These are phyloP conservation scores for Globisporangium paroecandrum DNA, from an alignment of 352 stramenopile species.

Conservation along the genomic window DNA sequence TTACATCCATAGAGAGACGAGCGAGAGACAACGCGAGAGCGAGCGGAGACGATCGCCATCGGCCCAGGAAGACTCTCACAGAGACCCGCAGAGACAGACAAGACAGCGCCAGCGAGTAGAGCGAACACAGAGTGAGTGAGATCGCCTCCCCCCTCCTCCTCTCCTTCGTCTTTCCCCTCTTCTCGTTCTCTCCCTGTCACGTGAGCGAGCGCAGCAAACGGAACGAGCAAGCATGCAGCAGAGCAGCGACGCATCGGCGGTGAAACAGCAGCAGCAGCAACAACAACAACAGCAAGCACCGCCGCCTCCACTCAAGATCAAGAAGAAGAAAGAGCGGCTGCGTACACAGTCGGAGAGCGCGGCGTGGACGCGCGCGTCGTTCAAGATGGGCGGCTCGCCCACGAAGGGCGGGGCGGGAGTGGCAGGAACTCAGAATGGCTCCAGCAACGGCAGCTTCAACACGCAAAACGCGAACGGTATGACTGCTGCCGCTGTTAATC, in stretches of 20 bases:
- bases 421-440: background rate
- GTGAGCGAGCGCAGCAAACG: background rate
- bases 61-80: background rate
- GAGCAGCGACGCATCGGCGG: background rate
- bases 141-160: background rate
- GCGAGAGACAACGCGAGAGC: background rate
- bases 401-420: background rate
- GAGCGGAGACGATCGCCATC: background rate
- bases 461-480: background rate
- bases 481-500: background rate
- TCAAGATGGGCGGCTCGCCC: slow-evolving; percentile 50
- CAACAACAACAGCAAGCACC: background rate
- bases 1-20: background rate
- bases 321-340: slow-evolving; percentile 56
- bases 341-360: slow-evolving; percentile 80
- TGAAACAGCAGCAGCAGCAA: slow-evolving; percentile 1
- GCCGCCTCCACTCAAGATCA: slow-evolving; percentile 15
- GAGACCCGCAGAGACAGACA: background rate
- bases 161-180: background rate
- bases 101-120: slow-evolving; percentile 1
- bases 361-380: slow-evolving; percentile 64
- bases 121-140: background rate
- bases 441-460: background rate
- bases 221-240: slow-evolving; percentile 7
- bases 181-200: background rate